Base-by-base conservation (phyloP, 2,329 filamentous ascomycete genomes). In the Cladosporium austrohemisphaericum region DNA sequence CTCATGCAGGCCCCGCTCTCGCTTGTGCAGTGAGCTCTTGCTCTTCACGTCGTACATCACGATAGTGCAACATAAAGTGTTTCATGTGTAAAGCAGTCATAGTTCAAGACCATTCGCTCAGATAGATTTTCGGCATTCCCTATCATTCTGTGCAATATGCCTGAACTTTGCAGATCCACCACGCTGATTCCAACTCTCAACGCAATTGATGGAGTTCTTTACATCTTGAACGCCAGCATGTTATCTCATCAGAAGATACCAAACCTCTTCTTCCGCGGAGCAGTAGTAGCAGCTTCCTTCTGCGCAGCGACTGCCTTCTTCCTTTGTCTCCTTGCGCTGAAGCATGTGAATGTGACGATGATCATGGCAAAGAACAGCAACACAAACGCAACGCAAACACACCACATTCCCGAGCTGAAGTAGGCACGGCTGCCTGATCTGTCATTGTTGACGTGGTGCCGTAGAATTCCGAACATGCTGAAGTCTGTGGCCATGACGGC, bases 401-500 rank as follows among this genome's bases (percentile, higher is more conserved):
- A 77, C 81, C 81, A 86, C 33, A 82, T 74, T 13, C 71, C 81
- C 3, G 71, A 59, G 25, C 75, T 73, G 66, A 74, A 86, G 33
- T 64, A 60, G 18, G 81, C 81, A 14, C 59, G 62, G 53, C 65
- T 67, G 52, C 63, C 67, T 7, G 52, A 61, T 37, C 60, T 62
- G 49, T 71, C 62, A 35, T 69, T 60, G 62, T 81, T 81, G 63
- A 83, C 69, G 52, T 78, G 71, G 56, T 70, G 67, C 62, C 70
- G 72, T 57, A 84, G 61, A 41, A 83, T 59, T 50, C 70, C 70
- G 55, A 83, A 81, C 29, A 75, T 60, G 36, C 76, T 77, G 62
- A 83, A 83, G 68, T 84, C 81, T 56, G 75, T 75, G 33, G 74
- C 68, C 58, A 79, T 68, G 1, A 71, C 72, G 28, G 77, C 68